Evolutionary conservation across 2,329 filamentous ascomycete genomes (phyloP).

Genomic region (Hirsutella thompsonii): DNA sequence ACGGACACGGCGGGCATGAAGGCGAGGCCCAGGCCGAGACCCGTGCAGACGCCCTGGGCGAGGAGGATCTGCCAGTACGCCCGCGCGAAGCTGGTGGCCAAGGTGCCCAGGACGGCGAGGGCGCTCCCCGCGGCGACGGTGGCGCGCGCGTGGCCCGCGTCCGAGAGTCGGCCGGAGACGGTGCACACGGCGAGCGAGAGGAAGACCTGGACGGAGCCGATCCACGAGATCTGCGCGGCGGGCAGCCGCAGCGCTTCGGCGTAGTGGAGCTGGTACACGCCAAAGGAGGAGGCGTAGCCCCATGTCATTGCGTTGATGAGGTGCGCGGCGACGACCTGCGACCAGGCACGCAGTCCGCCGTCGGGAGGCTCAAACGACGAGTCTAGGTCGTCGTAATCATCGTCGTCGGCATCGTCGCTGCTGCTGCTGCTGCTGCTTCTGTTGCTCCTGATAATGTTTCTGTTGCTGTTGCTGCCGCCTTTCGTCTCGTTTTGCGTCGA

Average conservation of each 20-base stretch:
- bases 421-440: not conserved
- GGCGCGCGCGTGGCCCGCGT: slow-evolving; percentile 32
- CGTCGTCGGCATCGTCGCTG: slow-evolving; percentile 4
- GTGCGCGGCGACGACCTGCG: slow-evolving; percentile 32
- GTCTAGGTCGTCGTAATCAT: not conserved
- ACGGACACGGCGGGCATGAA: slow-evolving; percentile 48
- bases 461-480: too few species aligned
- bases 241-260: slow-evolving; percentile 20
- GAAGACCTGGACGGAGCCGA: slow-evolving; percentile 37
- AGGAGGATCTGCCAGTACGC: slow-evolving; percentile 41
- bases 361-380: slow-evolving; percentile 19
- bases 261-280: slow-evolving; percentile 40
- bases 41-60: slow-evolving; percentile 37
- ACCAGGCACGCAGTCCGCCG: slow-evolving; percentile 34
- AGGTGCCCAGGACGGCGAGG: slow-evolving; percentile 30
- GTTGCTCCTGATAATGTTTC: too few species aligned
- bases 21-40: slow-evolving; percentile 40
- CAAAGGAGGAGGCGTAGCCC: slow-evolving; percentile 36
- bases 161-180: slow-evolving; percentile 34
- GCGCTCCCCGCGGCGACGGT: slow-evolving; percentile 26
- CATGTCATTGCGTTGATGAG: slow-evolving; percentile 36
- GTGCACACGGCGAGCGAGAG: slow-evolving; percentile 34
- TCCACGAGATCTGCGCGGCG: slow-evolving; percentile 26
- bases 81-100: slow-evolving; percentile 31
- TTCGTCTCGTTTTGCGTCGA: too few species aligned